Evolutionary conservation across 2,329 filamentous ascomycete species (phyloP), one percentile per base, ranked within the genome.

Genomic region (Epichloe glyceriae): DNA sequence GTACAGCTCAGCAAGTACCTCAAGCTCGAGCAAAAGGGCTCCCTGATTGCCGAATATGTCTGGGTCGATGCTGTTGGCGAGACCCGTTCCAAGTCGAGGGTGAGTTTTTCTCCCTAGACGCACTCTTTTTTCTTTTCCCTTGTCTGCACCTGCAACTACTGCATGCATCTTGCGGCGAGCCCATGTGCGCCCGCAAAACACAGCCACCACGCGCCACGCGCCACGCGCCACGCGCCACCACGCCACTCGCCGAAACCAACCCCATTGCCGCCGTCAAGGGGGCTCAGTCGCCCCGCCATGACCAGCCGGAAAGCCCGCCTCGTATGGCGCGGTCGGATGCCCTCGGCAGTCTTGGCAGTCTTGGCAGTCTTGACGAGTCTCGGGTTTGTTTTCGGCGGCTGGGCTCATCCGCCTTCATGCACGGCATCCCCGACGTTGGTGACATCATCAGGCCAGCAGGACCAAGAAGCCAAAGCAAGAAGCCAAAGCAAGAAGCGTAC

Each of bases 31-130:
- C 91, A 97, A 76, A 87, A 85, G 70, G 90, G 89, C 69, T 75
- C 74, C 62, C 77, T 94, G 67, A 93, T 95, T 72, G 91, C 89
- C 66, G 91, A 96, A 75, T 96, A 96, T 74, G 83, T 96, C 77
- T 96, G 91, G 91, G 85, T 96, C 68, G 90, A 96, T 66, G 77
- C 86, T 58, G 71, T 74, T 58, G 89, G 90, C 68, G 84, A 85
- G 64, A 79, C 87, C 61, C 89, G 93, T 64, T 95, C 89, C 68
- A 98, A 97, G 78, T 91, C 86, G 67, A 94, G 89, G 80, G 91
- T 96, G 78, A 78, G 88, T 77, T 57, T 57, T 58, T 53, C 58
- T 49, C 17, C 46, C 6, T 11, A 26, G 38, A 12, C 26, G 22
- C 47, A n/a, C 14, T 19, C 20, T 20, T 43, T 20, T 43, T 46